Evolutionary conservation across 352 stramenopile genomes (phyloP).

Genomic region (Pythium dissimile): DNA sequence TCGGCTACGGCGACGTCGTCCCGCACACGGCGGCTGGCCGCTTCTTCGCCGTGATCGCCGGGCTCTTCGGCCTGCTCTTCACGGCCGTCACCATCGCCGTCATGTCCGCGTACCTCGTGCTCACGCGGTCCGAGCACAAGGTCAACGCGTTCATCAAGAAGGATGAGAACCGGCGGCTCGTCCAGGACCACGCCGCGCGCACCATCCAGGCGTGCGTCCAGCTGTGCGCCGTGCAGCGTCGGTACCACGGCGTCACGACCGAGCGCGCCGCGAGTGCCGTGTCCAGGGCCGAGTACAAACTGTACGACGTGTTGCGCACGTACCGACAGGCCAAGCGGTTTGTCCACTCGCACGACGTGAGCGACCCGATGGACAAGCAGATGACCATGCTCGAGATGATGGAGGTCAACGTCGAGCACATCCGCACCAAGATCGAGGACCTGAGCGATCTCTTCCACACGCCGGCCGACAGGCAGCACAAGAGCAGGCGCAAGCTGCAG

Average conservation of each 20-base stretch:
- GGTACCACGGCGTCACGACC: slow-evolving; percentile 21
- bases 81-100: slow-evolving; percentile 73
- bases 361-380: slow-evolving; percentile 75
- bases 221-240: slow-evolving; percentile 42
- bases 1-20: slow-evolving; percentile 69
- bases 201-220: slow-evolving; percentile 63
- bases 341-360: slow-evolving; percentile 64
- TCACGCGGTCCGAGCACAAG: slow-evolving; percentile 77
- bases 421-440: slow-evolving; percentile 76
- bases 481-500: slow-evolving; percentile 16
- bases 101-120: slow-evolving; percentile 69
- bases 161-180: slow-evolving; percentile 52
- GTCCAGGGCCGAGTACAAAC: slow-evolving; percentile 47
- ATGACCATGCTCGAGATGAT: slow-evolving; percentile 87
- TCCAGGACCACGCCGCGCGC: slow-evolving; percentile 58
- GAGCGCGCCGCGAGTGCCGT: slow-evolving; percentile 13
- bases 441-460: slow-evolving; percentile 46
- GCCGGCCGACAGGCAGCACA: slow-evolving; percentile 24
- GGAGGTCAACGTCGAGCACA: slow-evolving; percentile 83
- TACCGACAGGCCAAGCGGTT: slow-evolving; percentile 60
- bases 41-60: slow-evolving; percentile 45
- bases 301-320: slow-evolving; percentile 50
- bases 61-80: slow-evolving; percentile 49
- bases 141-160: slow-evolving; percentile 80
- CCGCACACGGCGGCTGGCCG: slow-evolving; percentile 46